These are phyloP conservation scores for Aspergillus homomorphus DNA, from an alignment of 495 filamentous ascomycete genomes.

Conservation along the genomic window DNA sequence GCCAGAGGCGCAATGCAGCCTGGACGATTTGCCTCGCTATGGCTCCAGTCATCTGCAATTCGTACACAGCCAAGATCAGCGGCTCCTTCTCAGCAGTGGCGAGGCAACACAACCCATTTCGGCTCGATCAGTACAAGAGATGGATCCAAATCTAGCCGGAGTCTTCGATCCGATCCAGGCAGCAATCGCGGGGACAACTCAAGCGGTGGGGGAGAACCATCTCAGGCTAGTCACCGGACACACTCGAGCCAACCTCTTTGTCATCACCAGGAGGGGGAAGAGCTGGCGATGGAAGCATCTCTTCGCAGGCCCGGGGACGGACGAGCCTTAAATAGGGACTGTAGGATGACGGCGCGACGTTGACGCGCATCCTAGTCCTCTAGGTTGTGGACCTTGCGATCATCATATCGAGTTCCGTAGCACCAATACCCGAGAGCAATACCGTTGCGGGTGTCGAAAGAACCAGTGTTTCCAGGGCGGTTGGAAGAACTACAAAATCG, in stretches of 20 bases:
- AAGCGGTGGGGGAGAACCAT: neutral
- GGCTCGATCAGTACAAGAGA: neutral
- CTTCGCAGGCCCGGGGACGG: neutral
- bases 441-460: too few relatives aligned
- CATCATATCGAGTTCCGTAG: neutral
- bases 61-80: neutral
- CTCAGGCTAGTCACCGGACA: neutral
- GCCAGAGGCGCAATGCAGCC: neutral
- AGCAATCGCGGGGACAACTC: neutral
- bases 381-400: neutral
- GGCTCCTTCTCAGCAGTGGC: neutral
- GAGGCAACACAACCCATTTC: neutral
- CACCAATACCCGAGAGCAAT: neutral
- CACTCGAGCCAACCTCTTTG: neutral
- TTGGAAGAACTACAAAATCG: neutral
- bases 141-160: neutral
- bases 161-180: neutral
- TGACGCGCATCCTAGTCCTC: neutral
- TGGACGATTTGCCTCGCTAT: neutral
- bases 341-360: neutral
- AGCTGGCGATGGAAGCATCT: neutral
- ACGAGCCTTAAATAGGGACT: neutral
- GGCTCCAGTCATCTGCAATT: neutral
- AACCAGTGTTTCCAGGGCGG: neutral
- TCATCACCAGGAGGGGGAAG: neutral